A percentile compares a stretch with the other conserved stretches of the same genome.
Evolutionary conservation across 108 stramenopile genomes (phyloP).

Genomic region (Asterionellopsis glacialis): DNA sequence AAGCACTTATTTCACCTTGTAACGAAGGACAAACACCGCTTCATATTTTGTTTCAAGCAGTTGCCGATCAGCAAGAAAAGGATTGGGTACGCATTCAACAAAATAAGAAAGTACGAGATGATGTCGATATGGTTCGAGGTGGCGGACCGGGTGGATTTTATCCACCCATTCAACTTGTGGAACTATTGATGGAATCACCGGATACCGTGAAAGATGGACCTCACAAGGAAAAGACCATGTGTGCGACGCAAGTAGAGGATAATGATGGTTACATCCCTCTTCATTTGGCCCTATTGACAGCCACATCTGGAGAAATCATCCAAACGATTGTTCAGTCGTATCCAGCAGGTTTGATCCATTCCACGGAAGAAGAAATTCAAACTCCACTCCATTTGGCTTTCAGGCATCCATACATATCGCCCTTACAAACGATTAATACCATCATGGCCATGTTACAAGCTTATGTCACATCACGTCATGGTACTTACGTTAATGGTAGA

Average conservation of each 20-base stretch:
- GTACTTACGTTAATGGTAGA: constrained; percentile 42
- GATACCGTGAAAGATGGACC: constrained; percentile 5
- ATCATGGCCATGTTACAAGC: constrained; percentile 33
- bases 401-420: constrained; percentile 26
- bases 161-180: constrained; percentile 32
- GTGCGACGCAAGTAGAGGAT: constrained; percentile 34
- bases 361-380: constrained; percentile 40
- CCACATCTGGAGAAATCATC: constrained; percentile 22
- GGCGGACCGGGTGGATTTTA: constrained; percentile 24
- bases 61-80: constrained; percentile 17
- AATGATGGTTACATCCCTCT: constrained; percentile 32
- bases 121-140: constrained; percentile 23
- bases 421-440: constrained; percentile 21
- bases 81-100: constrained; percentile 17
- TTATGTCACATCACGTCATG: constrained; percentile 33
- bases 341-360: constrained; percentile 41
- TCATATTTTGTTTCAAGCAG: constrained; percentile 33
- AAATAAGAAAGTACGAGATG: constrained; percentile 14
- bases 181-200: constrained; percentile 30
- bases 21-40: constrained; percentile 34
- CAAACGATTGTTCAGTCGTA: constrained; percentile 31
- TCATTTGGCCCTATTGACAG: constrained; percentile 36
- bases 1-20: constrained; percentile 25
- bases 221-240: not conserved
- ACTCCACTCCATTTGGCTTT: constrained; percentile 42